Conservation (phyloP, 148 eudicot species). For the Diospyros kaki region DNA sequence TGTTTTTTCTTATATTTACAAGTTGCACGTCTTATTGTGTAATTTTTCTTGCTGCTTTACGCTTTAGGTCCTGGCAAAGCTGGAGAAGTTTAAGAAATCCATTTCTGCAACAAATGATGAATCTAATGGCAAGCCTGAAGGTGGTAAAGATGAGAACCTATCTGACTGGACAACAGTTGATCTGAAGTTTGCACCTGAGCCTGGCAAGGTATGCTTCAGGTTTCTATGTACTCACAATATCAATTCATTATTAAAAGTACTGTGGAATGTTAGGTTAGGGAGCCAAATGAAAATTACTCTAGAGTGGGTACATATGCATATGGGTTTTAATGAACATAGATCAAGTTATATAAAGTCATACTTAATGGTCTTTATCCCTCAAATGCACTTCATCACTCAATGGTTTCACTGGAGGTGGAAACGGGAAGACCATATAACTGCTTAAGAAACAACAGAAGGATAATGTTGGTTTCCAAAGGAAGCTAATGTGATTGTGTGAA, state of each 20-base stretch:
- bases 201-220: conserved; percentile 52
- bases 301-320: neutral
- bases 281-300: conserved; percentile 4
- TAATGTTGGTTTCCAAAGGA: neutral
- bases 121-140: conserved; percentile 29
- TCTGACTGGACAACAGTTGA: conserved; percentile 54
- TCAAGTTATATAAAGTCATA: too few relatives aligned
- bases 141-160: conserved; percentile 44
- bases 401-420: neutral
- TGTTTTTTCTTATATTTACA: neutral
- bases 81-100: conserved; percentile 55
- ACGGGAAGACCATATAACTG: neutral
- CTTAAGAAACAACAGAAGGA: neutral
- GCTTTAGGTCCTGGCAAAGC: conserved; percentile 70
- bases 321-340: neutral
- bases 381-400: neutral
- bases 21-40: neutral
- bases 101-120: conserved; percentile 36
- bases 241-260: neutral
- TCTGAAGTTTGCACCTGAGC: conserved; percentile 62
- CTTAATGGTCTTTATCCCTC: neutral
- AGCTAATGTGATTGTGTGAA: neutral
- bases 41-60: neutral
- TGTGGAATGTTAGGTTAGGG: neutral
- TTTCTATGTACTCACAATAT: neutral